Evolutionary conservation across 2,329 filamentous ascomycete species (phyloP).

Genomic region (Epichloe coenophiala): DNA sequence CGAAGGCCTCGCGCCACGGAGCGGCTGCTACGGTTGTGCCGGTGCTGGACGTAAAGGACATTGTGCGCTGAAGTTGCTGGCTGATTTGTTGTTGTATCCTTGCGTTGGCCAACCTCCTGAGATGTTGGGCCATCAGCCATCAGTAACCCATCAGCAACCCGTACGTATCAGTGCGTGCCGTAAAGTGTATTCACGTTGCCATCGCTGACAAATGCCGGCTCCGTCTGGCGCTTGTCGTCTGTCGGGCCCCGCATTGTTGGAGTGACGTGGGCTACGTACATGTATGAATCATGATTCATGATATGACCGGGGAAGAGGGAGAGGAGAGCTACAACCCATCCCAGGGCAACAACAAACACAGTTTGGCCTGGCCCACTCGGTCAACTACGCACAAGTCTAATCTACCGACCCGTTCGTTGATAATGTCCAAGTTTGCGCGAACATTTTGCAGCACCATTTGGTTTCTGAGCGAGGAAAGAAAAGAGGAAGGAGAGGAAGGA

Average conservation of each 20-base stretch:
- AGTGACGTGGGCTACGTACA: not conserved
- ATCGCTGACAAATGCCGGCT: not conserved
- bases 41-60: constrained; percentile 9
- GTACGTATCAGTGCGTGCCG: not conserved
- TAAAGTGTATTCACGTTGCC: not conserved
- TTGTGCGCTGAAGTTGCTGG: constrained; percentile 16
- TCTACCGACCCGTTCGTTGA: too few species aligned
- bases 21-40: constrained; percentile 19
- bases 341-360: too few species aligned
- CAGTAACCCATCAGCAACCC: not conserved
- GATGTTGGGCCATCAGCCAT: not conserved
- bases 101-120: not conserved
- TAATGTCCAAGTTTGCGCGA: too few species aligned
- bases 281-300: constrained; percentile 1
- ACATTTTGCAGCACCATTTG: not conserved
- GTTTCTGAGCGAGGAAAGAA: not conserved
- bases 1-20: constrained; percentile 40
- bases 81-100: not conserved
- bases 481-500: not conserved
- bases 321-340: too few species aligned
- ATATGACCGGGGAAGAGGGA: not conserved
- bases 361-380: not conserved
- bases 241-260: not conserved
- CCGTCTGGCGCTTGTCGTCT: not conserved
- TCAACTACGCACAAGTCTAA: too few species aligned